phyloP scores from a whole-genome alignment of 306 rosid genomes.

The Vigna nakashimae region DNA sequence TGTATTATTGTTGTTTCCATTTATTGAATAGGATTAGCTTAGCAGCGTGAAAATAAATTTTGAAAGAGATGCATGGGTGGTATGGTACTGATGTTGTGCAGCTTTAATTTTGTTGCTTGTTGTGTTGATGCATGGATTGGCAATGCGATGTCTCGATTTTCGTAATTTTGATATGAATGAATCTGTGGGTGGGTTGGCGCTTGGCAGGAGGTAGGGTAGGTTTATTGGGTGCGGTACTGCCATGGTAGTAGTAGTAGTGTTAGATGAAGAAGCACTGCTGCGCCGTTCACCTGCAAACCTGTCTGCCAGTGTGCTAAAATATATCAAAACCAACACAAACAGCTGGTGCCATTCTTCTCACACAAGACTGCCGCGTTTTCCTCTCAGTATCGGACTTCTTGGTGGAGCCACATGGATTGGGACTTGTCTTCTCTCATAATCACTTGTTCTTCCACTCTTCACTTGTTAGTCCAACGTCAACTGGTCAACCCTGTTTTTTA shows the following conservation, averaged over 20 bases:
- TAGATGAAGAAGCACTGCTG: constrained; percentile 30
- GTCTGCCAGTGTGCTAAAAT: constrained; percentile 43
- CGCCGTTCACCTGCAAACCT: constrained; percentile 51
- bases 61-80: constrained; percentile 35
- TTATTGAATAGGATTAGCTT: constrained; percentile 49
- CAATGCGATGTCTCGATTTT: constrained; percentile 35
- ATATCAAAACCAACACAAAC: constrained; percentile 23
- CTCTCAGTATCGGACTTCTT: constrained; percentile 10
- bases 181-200: constrained; percentile 44
- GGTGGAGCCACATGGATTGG: constrained; percentile 51
- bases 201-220: constrained; percentile 50
- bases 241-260: neutral
- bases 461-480: constrained; percentile 50
- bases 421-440: constrained; percentile 32
- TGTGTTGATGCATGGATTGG: constrained; percentile 10
- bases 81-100: constrained; percentile 43
- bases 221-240: constrained; percentile 24
- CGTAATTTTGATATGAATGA: neutral
- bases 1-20: constrained; percentile 32
- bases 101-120: constrained; percentile 9
- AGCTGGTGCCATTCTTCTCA: constrained; percentile 25
- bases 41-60: constrained; percentile 44
- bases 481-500: constrained; percentile 11
- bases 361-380: constrained; percentile 38
- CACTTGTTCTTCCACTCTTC: constrained; percentile 13